Evolutionary conservation across 805 yeast genomes (phyloP).

Genomic region (Wickerhamomyces chambardii): DNA sequence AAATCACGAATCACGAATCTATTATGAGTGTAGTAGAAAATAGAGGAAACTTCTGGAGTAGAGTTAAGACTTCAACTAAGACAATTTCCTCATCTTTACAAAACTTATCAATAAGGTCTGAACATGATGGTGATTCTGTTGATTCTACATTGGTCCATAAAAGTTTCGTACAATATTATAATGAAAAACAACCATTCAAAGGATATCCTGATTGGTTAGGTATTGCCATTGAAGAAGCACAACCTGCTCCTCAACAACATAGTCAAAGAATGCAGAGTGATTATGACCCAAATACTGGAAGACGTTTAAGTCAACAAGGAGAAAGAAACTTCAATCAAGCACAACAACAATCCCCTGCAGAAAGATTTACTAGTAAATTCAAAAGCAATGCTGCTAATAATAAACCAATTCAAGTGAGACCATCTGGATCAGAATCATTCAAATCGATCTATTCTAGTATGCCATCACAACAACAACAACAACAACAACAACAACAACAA

Average conservation of each 20-base stretch:
- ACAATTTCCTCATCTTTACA: constrained; percentile 12
- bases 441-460: neutral
- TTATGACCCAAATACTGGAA: no score
- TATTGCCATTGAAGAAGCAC: constrained; percentile 5
- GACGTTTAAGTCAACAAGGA: no score
- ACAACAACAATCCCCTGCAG: neutral
- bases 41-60: constrained; percentile 1
- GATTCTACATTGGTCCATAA: constrained; percentile 17
- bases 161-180: constrained; percentile 14
- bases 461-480: constrained; percentile 4
- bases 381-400: no score
- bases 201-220: constrained; percentile 19
- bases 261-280: no score
- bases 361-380: neutral
- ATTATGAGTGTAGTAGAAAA: neutral
- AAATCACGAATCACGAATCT: no score
- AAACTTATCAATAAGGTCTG: constrained; percentile 14
- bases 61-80: constrained; percentile 17
- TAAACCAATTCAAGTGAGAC: neutral
- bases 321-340: no score
- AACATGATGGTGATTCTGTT: constrained; percentile 10
- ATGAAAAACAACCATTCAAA: constrained; percentile 1
- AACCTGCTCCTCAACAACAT: neutral
- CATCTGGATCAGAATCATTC: neutral
- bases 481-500: constrained; percentile 3